phyloP scores from a whole-genome alignment of 768 basidiomycete species.

The Termitomyces sp. region DNA sequence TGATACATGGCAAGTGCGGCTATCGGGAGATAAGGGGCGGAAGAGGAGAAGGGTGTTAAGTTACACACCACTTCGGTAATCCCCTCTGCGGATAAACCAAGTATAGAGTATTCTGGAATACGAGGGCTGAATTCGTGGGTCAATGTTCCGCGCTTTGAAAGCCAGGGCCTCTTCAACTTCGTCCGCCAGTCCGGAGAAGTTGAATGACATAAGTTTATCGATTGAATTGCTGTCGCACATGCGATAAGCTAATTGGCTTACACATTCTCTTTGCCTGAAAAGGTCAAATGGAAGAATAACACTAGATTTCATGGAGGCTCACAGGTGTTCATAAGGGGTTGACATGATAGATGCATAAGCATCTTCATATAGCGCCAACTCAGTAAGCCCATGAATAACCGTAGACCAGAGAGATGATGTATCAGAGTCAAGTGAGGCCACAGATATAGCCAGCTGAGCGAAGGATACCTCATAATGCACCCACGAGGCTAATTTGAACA shows the following conservation, averaged over 20 bases:
- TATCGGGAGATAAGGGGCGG: conserved; percentile 25
- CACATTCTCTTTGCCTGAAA: conserved; percentile 73
- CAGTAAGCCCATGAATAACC: conserved; percentile 70
- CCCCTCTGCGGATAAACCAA: conserved; percentile 83
- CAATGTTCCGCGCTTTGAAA: conserved; percentile 91
- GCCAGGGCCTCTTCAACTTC: conserved; percentile 86
- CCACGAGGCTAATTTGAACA: conserved; percentile 59
- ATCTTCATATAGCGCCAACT: conserved; percentile 74
- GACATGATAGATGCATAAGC: conserved; percentile 79
- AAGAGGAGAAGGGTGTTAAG: conserved; percentile 5
- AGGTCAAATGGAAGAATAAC: background rate
- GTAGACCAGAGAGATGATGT: conserved; percentile 73
- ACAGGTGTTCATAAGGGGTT: conserved; percentile 76
- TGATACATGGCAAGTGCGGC: conserved; percentile 93
- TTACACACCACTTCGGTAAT: conserved; percentile 83
- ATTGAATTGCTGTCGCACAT: conserved; percentile 92
- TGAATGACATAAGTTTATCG: conserved; percentile 70
- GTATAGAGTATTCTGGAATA: conserved; percentile 93
- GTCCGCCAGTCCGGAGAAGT: conserved; percentile 78
- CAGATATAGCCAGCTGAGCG: conserved; percentile 75
- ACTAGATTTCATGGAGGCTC: conserved; percentile 27
- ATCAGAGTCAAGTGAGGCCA: conserved; percentile 45
- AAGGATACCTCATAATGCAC: conserved; percentile 67
- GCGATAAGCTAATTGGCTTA: conserved; percentile 76
- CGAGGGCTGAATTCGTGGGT: conserved; percentile 78